Percentiles rank a stretch among this genome's conserved stretches.
phyloP scores from a whole-genome alignment of 129 eudicot genomes.

The Oenanthe sinensis region DNA sequence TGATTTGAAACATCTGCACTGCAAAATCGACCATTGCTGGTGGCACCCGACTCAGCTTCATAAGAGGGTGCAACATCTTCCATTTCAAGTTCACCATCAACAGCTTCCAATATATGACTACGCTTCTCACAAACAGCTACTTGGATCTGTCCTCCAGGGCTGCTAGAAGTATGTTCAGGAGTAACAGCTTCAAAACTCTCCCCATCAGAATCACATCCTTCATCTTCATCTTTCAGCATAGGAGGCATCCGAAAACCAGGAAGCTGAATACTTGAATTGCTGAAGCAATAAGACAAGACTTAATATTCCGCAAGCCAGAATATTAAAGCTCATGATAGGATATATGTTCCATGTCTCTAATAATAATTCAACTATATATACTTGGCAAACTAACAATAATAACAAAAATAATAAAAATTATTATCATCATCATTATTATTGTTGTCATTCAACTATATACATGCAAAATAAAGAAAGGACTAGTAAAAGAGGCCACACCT shows the following conservation, averaged over 20 bases:
- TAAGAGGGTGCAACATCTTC: constrained; percentile 83
- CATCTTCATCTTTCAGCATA: constrained; percentile 75
- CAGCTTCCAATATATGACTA: constrained; percentile 87
- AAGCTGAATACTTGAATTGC: constrained; percentile 91
- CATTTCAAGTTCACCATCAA: constrained; percentile 99
- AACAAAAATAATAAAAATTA: background rate
- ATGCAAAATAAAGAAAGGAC: background rate
- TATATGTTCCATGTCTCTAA: background rate
- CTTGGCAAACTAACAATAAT: background rate
- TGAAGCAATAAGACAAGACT: constrained; percentile 24
- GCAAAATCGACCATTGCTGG: constrained; percentile 11
- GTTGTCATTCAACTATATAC: background rate
- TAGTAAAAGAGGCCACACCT: constrained; percentile 33
- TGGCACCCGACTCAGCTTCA: constrained; percentile 33
- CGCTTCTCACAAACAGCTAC: constrained; percentile 54
- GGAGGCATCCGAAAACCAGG: constrained; percentile 91
- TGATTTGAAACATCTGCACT: constrained; percentile 20
- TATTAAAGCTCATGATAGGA: background rate
- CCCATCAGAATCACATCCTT: constrained; percentile 79
- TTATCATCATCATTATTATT: too few species aligned
- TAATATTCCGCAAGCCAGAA: constrained; percentile 3
- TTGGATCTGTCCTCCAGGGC: constrained; percentile 23
- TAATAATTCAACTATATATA: background rate
- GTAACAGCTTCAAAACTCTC: constrained; percentile 96
- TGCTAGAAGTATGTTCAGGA: constrained; percentile 60